A percentile compares a stretch with the other conserved stretches of the same genome.
phyloP scores from a whole-genome alignment of 2,329 filamentous ascomycete species.

The Periconia digitata region DNA sequence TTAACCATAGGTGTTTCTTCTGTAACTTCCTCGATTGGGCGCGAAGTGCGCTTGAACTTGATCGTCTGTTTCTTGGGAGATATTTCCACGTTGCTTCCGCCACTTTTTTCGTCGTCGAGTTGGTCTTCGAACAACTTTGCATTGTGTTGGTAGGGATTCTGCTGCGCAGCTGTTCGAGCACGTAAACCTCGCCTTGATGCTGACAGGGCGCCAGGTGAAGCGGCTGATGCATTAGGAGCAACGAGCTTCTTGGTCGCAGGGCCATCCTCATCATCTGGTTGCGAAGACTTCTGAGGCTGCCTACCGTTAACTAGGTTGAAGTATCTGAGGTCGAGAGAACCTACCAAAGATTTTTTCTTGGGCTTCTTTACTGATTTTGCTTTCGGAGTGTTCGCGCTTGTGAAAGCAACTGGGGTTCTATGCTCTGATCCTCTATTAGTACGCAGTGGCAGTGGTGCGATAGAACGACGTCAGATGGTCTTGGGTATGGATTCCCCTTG shows the following conservation, averaged over 20 bases:
- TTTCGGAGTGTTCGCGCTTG: constrained; percentile 18
- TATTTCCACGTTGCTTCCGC: constrained; percentile 1
- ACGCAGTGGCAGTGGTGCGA: no score
- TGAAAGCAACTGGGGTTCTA: constrained; percentile 6
- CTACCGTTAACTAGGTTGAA: neutral
- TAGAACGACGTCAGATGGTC: no score
- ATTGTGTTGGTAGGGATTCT: constrained; percentile 38
- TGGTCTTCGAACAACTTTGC: constrained; percentile 34
- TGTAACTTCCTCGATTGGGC: constrained; percentile 9
- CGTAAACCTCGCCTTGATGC: constrained; percentile 34
- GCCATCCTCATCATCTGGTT: constrained; percentile 10
- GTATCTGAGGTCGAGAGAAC: neutral
- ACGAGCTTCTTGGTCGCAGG: constrained; percentile 7
- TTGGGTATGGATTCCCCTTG: no score
- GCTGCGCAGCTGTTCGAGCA: constrained; percentile 35
- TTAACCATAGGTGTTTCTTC: constrained; percentile 1
- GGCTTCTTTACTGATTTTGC: constrained; percentile 22
- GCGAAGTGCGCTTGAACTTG: constrained; percentile 9
- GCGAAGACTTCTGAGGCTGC: constrained; percentile 23
- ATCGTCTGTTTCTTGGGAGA: constrained; percentile 7
- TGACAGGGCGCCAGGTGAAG: constrained; percentile 26
- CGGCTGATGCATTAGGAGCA: constrained; percentile 12
- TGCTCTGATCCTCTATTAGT: constrained; percentile 15
- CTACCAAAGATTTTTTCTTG: constrained; percentile 27
- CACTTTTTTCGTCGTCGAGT: constrained; percentile 4